Evolutionary conservation across 768 basidiomycete species (phyloP).

Genomic region (Tricholoma sp.): DNA sequence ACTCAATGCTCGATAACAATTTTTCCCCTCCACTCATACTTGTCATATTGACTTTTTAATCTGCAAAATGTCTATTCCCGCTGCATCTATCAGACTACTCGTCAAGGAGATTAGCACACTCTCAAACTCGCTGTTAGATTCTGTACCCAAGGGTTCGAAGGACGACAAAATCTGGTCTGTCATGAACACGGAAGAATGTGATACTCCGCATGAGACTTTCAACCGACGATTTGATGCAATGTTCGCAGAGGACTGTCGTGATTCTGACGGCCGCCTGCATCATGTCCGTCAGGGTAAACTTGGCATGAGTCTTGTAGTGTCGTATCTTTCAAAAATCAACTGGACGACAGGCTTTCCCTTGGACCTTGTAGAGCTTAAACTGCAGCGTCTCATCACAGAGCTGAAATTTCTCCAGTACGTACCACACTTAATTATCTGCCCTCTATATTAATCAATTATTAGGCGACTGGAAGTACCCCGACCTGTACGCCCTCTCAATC

Average conservation of each 20-base stretch:
- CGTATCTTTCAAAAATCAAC: no score
- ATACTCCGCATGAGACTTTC: neutral
- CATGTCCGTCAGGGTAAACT: neutral
- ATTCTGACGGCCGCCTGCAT: neutral
- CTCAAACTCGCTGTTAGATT: neutral
- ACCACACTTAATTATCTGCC: neutral
- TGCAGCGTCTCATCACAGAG: slow-evolving; percentile 1
- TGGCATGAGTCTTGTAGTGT: no score
- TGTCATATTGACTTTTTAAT: neutral
- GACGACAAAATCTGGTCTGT: slow-evolving; percentile 4
- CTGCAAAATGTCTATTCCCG: neutral
- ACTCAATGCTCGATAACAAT: neutral
- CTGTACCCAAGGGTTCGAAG: no score
- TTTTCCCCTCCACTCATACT: neutral
- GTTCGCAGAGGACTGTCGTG: neutral
- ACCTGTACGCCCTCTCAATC: neutral
- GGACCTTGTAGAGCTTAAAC: slow-evolving; percentile 3
- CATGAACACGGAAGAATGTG: neutral
- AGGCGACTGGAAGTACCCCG: neutral
- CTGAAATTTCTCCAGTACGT: slow-evolving; percentile 2
- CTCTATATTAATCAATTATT: neutral
- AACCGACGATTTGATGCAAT: neutral
- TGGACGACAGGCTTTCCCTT: slow-evolving; percentile 2
- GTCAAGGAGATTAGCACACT: neutral
- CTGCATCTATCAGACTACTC: neutral